Conservation (phyloP, 805 yeast species). For the Wickerhamiella brachini region DNA sequence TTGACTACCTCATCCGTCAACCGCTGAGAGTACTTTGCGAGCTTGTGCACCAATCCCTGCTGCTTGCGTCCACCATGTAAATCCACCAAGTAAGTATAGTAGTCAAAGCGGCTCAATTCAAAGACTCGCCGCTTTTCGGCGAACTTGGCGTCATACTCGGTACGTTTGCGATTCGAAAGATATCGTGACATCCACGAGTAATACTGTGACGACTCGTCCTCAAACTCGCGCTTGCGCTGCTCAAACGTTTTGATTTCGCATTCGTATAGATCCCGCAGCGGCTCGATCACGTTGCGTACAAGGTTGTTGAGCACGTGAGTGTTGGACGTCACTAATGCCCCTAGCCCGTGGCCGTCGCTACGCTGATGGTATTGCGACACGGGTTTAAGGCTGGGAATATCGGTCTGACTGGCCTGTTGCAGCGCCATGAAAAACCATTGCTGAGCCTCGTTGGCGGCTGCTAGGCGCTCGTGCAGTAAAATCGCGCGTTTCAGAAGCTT, state of each 20-base stretch:
- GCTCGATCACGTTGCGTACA: conserved; percentile 25
- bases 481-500: conserved; percentile 26
- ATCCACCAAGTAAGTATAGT: conserved; percentile 28
- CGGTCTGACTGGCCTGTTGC: conserved; percentile 21
- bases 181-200: conserved; percentile 33
- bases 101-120: conserved; percentile 31
- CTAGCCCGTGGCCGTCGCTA: conserved; percentile 16
- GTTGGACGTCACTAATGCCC: conserved; percentile 16
- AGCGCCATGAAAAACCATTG: conserved; percentile 22
- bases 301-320: conserved; percentile 20
- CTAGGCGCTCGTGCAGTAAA: conserved; percentile 22
- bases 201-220: conserved; percentile 31
- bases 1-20: conserved; percentile 20
- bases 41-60: conserved; percentile 26
- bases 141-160: conserved; percentile 27
- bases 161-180: conserved; percentile 25
- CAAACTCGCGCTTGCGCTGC: conserved; percentile 29
- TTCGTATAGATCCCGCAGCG: conserved; percentile 28
- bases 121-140: conserved; percentile 27
- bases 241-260: conserved; percentile 30
- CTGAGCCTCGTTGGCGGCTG: conserved; percentile 24
- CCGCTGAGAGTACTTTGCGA: conserved; percentile 26
- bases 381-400: conserved; percentile 22
- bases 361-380: conserved; percentile 20
- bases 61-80: conserved; percentile 31